Evolutionary conservation across 2,329 filamentous ascomycete genomes (phyloP).

Genomic region (Diaporthe destruens): DNA sequence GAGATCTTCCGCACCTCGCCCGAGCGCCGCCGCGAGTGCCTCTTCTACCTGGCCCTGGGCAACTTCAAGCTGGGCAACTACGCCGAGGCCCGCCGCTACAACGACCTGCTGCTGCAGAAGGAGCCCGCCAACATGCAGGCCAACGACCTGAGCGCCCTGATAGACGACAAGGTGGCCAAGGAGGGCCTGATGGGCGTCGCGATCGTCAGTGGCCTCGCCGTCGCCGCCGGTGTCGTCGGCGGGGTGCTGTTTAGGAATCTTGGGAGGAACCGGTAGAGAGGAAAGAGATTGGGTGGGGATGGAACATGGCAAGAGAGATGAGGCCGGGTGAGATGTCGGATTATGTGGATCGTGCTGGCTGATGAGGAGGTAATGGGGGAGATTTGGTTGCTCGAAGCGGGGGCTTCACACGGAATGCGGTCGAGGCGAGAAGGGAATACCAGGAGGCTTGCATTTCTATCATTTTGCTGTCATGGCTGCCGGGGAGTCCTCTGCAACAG

Average conservation of each 20-base stretch:
- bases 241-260: constrained; percentile 85
- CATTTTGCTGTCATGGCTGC: constrained; percentile 2
- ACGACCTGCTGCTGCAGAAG: constrained; percentile 90
- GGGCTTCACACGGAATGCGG: not conserved
- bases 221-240: constrained; percentile 93
- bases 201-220: constrained; percentile 91
- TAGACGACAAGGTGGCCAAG: constrained; percentile 96
- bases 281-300: too few species aligned
- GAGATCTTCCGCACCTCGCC: constrained; percentile 96
- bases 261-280: constrained; percentile 67
- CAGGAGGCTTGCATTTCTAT: constrained; percentile 12
- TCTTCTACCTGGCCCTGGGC: constrained; percentile 96
- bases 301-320: not conserved
- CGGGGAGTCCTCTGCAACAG: constrained; percentile 11
- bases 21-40: constrained; percentile 94
- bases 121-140: constrained; percentile 94
- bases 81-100: constrained; percentile 92
- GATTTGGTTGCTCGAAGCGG: not conserved
- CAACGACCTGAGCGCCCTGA: constrained; percentile 84
- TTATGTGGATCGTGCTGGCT: not conserved
- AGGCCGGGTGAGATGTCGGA: not conserved
- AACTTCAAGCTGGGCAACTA: constrained; percentile 99
- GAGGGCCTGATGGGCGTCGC: constrained; percentile 95
- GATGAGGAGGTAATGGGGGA: not conserved
- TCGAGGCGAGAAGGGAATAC: not conserved